These are phyloP conservation scores for Phyllosticta citribraziliensis DNA, from an alignment of 2,329 filamentous ascomycete species.

Conservation along the genomic window DNA sequence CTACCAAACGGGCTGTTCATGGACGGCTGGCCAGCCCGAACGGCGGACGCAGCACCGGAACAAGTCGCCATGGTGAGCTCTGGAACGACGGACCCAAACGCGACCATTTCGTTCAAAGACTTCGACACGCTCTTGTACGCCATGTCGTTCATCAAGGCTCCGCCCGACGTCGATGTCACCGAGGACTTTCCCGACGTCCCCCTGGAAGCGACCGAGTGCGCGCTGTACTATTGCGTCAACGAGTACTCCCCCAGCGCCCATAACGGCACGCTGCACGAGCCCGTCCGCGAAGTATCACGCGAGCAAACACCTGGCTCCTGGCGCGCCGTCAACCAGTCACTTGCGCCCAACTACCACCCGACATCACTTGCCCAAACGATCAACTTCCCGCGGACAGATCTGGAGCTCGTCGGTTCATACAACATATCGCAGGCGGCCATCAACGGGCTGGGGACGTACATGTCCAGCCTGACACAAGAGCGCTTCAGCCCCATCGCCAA, in stretches of 20 bases:
- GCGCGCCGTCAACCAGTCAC: background rate
- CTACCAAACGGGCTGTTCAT: conserved; percentile 11
- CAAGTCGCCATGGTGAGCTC: too few species aligned
- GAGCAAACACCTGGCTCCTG: background rate
- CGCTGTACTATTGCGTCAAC: too few species aligned
- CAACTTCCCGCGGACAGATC: conserved; percentile 2
- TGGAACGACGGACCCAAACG: too few species aligned
- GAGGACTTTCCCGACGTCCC: too few species aligned
- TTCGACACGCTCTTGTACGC: conserved; percentile 10
- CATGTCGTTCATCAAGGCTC: background rate
- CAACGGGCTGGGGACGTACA: conserved; percentile 5
- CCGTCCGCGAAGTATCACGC: background rate
- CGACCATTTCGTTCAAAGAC: background rate
- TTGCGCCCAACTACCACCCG: too few species aligned
- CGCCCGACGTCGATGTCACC: too few species aligned
- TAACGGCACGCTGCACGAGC: too few species aligned
- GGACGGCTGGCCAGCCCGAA: background rate
- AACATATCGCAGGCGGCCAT: conserved; percentile 12
- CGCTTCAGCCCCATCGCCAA: background rate
- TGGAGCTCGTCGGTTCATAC: background rate
- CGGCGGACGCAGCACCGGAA: too few species aligned
- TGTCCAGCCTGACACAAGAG: conserved; percentile 4
- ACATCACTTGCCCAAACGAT: background rate
- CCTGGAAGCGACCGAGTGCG: too few species aligned
- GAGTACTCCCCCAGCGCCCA: too few species aligned